Conservation (phyloP, 495 filamentous ascomycete genomes). For the Jackrogersella multiformis region DNA sequence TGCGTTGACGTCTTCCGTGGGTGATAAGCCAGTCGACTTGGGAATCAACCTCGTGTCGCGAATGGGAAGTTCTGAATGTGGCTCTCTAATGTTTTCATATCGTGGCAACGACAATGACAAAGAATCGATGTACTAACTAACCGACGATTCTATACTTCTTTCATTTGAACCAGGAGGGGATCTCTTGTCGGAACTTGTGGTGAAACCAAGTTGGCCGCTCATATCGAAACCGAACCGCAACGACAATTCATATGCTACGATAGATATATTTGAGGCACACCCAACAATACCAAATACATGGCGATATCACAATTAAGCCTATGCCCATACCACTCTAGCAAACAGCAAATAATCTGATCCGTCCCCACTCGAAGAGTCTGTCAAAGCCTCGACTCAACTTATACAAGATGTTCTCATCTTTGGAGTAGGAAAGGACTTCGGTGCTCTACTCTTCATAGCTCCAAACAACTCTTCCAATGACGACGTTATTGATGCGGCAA, state of each 20-base stretch:
- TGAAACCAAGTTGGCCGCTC: conserved; percentile 68
- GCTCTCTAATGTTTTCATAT: conserved; percentile 63
- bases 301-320: conserved; percentile 67
- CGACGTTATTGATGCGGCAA: conserved; percentile 38
- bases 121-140: conserved; percentile 70
- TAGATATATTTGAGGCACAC: conserved; percentile 69
- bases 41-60: conserved; percentile 63
- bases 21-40: conserved; percentile 54
- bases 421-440: conserved; percentile 55
- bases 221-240: conserved; percentile 67
- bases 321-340: conserved; percentile 68
- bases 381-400: conserved; percentile 44
- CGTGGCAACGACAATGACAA: conserved; percentile 62
- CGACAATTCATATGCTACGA: conserved; percentile 65
- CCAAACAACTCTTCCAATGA: conserved; percentile 2
- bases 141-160: conserved; percentile 38
- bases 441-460: conserved; percentile 54
- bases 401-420: conserved; percentile 60
- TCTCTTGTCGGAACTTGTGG: conserved; percentile 66
- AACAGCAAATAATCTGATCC: conserved; percentile 78
- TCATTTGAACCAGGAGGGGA: conserved; percentile 65
- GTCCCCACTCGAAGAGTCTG: conserved; percentile 64
- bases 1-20: conserved; percentile 56
- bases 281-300: conserved; percentile 61
- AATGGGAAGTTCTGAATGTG: conserved; percentile 68